These are phyloP conservation scores for Penicillium sp. DNA, from an alignment of 2,329 filamentous ascomycete genomes.

Conservation along the genomic window DNA sequence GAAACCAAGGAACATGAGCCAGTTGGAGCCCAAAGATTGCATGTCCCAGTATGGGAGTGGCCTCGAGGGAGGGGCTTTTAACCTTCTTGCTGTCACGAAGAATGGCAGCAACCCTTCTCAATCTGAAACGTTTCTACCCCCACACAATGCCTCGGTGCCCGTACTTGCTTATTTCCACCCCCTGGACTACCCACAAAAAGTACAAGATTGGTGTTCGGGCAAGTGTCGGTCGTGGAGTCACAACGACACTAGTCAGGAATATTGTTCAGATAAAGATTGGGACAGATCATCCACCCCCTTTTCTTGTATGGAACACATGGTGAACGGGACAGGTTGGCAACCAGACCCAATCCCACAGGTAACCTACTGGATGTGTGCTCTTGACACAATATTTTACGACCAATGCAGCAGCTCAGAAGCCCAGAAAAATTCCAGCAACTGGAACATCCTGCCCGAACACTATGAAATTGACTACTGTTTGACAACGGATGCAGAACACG, in stretches of 20 bases:
- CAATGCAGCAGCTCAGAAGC: not conserved
- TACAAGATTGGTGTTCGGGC: not conserved
- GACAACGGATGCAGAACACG: not conserved
- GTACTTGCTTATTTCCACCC: not conserved
- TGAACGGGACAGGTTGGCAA: not conserved
- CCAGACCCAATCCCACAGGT: not conserved
- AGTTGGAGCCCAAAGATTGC: not conserved
- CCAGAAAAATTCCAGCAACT: not conserved
- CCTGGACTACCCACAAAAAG: not conserved
- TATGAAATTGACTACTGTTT: not conserved
- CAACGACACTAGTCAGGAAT: not conserved
- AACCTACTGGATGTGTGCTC: not conserved
- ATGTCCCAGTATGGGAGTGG: not conserved
- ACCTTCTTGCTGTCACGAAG: not conserved
- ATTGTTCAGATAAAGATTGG: not conserved
- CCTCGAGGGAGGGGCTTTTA: not conserved
- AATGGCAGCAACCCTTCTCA: not conserved
- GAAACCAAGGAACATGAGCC: not conserved
- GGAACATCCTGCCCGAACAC: not conserved
- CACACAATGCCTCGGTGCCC: not conserved
- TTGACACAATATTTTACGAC: not conserved
- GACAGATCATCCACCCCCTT: constrained; percentile 1
- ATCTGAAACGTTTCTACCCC: not conserved
- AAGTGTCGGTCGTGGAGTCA: not conserved
- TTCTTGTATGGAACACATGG: constrained; percentile 10